Evolutionary conservation across 371 early-diverging fungal genomes (phyloP), one percentile per base, ranked within the genome.

Genomic region (Rhizopus microsporus): DNA sequence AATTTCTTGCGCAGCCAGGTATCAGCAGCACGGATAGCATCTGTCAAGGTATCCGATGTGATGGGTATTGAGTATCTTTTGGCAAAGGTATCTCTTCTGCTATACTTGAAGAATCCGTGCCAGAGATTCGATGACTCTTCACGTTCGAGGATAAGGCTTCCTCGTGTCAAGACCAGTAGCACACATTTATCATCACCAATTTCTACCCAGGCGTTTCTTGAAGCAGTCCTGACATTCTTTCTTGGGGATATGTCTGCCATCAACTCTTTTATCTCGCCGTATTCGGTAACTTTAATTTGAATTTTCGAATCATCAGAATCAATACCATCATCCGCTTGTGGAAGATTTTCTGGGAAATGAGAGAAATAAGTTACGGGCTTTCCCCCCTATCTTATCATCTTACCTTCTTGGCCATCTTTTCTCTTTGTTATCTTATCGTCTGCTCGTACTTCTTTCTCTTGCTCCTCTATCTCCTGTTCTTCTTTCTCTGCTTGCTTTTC

Each of bases 21-120:
- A 57, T 91, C 92, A 1, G 82, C 75, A 13, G 78, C 88, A n/a
- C 66, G 80, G 15, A 91, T 65, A 7, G 84, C 86, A 9, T 67
- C 64, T 16, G 55, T 49, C 17, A 85, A 65, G 7, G 75, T 63
- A 56, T 79, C 80, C 1, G 83, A 58, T 30, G 57, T 65, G 35
- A 74, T 64, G 7, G 71, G 81, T 7, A 74, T 57, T 7, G 12
- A 1, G 31, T 37, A 46, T 9, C 56, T 54, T 32, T 44, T 57
- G 43, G 45, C 46, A 37, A 29, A 38, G 39, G 30, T 51, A 16
- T 29, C 0, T 12, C 10, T 58, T 53, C 7, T 23, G 51, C 51
- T 49, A 31, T 50, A 43, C 29, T 29, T 47, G 46, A 60, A 60
- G 12, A 37, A 35, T 5, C 64, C 68, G 1, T 23, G 30, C 68